These are phyloP conservation scores for Xylariaceae sp. DNA, from an alignment of 2,329 filamentous ascomycete genomes.

Conservation along the genomic window DNA sequence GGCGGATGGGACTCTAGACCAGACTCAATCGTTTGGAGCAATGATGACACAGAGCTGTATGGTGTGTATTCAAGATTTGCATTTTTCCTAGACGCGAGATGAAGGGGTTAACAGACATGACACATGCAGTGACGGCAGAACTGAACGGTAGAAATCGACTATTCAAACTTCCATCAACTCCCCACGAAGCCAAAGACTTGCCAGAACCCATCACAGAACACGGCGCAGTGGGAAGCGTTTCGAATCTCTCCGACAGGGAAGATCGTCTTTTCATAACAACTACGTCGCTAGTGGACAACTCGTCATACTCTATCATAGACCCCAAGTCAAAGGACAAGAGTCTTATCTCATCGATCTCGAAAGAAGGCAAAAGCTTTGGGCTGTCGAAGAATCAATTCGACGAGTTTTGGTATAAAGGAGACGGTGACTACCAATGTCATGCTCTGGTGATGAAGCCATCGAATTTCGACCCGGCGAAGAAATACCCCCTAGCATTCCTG, in stretches of 20 bases:
- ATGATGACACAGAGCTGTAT: constrained; percentile 60
- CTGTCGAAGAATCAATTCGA: constrained; percentile 59
- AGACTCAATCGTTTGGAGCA: constrained; percentile 54
- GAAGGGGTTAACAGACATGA: too few relatives aligned
- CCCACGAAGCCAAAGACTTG: constrained; percentile 42
- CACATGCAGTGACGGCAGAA: constrained; percentile 59
- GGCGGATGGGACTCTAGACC: constrained; percentile 60
- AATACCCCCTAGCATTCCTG: constrained; percentile 73
- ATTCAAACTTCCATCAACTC: constrained; percentile 58
- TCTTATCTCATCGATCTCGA: constrained; percentile 60
- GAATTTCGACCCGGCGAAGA: constrained; percentile 64
- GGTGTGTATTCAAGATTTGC: too few relatives aligned
- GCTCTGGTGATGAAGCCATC: constrained; percentile 66
- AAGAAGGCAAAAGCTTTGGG: constrained; percentile 63
- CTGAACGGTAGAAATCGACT: constrained; percentile 59
- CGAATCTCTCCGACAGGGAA: constrained; percentile 45
- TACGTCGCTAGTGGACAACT: constrained; percentile 70
- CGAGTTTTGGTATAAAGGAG: constrained; percentile 67
- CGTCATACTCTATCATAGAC: constrained; percentile 60
- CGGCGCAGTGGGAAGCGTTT: constrained; percentile 52
- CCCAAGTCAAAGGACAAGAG: constrained; percentile 34
- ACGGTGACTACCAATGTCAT: constrained; percentile 61
- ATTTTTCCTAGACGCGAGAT: too few relatives aligned
- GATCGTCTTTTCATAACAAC: constrained; percentile 58
- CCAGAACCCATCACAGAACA: constrained; percentile 49